Evolutionary conservation across 192 early-diverging fungal species (phyloP).

Genomic region (Entrophospora sp.): DNA sequence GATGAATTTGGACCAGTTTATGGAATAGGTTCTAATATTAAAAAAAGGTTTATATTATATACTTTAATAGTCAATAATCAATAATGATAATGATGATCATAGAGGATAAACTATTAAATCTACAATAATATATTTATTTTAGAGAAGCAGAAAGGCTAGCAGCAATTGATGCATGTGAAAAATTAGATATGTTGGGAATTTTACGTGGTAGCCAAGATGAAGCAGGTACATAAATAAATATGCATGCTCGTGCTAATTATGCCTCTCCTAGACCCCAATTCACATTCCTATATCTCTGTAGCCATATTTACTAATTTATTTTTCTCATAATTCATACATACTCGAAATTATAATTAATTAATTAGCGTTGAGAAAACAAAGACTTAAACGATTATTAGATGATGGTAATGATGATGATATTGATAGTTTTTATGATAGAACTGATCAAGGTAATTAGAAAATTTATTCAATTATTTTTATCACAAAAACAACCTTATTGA

Average conservation of each 20-base stretch:
- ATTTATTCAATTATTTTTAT: neutral
- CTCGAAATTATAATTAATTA: too few species aligned
- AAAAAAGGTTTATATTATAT: constrained; percentile 15
- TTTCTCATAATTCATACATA: too few species aligned
- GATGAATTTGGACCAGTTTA: constrained; percentile 35
- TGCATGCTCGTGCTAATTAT: too few species aligned
- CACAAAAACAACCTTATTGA: neutral
- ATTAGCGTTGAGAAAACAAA: constrained; percentile 18
- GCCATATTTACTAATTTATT: too few species aligned
- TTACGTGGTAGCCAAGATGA: constrained; percentile 26
- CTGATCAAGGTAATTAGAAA: constrained; percentile 24
- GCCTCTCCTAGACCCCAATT: too few species aligned
- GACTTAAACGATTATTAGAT: constrained; percentile 15
- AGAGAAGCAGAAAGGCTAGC: constrained; percentile 58
- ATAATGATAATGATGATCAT: too few species aligned
- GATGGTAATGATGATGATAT: constrained; percentile 42
- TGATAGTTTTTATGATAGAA: constrained; percentile 61
- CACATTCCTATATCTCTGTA: too few species aligned
- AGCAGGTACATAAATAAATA: constrained; percentile 9
- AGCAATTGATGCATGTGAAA: constrained; percentile 53
- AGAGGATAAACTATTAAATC: too few species aligned
- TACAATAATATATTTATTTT: neutral
- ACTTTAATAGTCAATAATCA: too few species aligned
- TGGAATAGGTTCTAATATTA: constrained; percentile 29
- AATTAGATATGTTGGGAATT: constrained; percentile 44